Evolutionary conservation across 495 filamentous ascomycete genomes (phyloP), one percentile per base, ranked within the genome.

Genomic region (Hypoxylon fragiforme): DNA sequence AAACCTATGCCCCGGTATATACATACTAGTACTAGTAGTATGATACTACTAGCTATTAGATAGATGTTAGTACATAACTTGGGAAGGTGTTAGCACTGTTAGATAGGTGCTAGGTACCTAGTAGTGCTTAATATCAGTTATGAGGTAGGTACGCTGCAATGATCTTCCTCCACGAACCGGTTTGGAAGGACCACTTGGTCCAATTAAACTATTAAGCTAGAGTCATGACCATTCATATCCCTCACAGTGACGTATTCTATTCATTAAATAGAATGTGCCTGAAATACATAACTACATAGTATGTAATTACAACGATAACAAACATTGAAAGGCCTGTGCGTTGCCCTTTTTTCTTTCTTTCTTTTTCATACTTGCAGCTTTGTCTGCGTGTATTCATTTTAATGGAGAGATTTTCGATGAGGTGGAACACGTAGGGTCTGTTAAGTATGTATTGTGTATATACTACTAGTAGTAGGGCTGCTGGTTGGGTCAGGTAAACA

Each of bases 81-180:
- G n/a, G n/a, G n/a, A n/a, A n/a, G n/a, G n/a, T n/a, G n/a, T n/a
- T n/a, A n/a, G n/a, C n/a, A n/a, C n/a, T n/a, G n/a, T n/a, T n/a
- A n/a, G n/a, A n/a, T n/a, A n/a, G n/a, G n/a, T n/a, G n/a, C n/a
- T n/a, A n/a, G n/a, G n/a, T n/a, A n/a, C n/a, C n/a, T n/a, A n/a
- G n/a, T n/a, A n/a, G n/a, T n/a, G n/a, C n/a, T n/a, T n/a, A n/a
- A n/a, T n/a, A n/a, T n/a, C n/a, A n/a, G n/a, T n/a, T n/a, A 44
- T 34, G 38, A 20, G 28, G 53, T 30, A 45, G 28, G 46, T 28
- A 7, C 15, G 24, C 32, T 34, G 48, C 37, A 24, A 36, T 26
- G 43, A 53, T 50, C 55, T 31, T 35, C 42, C 28, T 45, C 55
- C 37, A 53, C 22, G 48, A 59, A 38, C 55, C 36, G 55, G 55